phyloP scores from a whole-genome alignment of 2,329 filamentous ascomycete species.

The Microcera coccophila region DNA sequence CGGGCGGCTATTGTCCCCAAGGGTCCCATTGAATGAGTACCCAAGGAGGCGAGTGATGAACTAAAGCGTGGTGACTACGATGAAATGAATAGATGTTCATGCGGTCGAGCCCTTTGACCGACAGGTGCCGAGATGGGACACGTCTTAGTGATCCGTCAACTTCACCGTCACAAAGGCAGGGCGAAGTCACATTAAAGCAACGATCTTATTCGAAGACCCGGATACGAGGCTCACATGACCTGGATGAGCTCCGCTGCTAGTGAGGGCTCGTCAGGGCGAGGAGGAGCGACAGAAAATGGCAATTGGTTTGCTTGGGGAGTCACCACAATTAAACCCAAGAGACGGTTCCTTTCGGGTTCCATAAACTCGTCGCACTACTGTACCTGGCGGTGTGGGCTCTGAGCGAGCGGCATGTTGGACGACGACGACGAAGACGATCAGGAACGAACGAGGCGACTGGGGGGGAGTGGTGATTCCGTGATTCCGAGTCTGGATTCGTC shows the following conservation, averaged over 20 bases:
- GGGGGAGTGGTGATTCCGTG: no score
- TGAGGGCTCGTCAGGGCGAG: constrained; percentile 3
- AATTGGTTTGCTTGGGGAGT: neutral
- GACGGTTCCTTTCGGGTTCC: neutral
- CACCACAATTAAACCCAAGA: neutral
- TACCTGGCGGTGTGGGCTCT: neutral
- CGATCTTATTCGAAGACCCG: constrained; percentile 7
- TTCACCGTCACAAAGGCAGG: neutral
- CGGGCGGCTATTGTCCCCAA: neutral
- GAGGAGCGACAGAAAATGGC: constrained; percentile 1
- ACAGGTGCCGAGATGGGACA: constrained; percentile 9
- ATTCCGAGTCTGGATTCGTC: neutral
- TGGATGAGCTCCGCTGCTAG: constrained; percentile 4
- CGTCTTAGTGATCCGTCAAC: neutral
- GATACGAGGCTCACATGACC: constrained; percentile 4
- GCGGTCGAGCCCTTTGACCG: constrained; percentile 7
- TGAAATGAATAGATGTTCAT: constrained; percentile 2
- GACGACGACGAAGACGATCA: no score
- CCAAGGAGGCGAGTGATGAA: constrained; percentile 1
- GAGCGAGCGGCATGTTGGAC: neutral
- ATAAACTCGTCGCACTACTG: neutral
- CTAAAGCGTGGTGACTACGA: constrained; percentile 4
- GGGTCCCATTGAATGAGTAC: neutral
- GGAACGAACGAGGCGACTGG: no score
- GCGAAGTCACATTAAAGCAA: constrained; percentile 9